Percentiles rank a stretch among this genome's conserved stretches.
Evolutionary conservation across 2,329 filamentous ascomycete species (phyloP).

Genomic region (Hymenoscyphus infarciens): DNA sequence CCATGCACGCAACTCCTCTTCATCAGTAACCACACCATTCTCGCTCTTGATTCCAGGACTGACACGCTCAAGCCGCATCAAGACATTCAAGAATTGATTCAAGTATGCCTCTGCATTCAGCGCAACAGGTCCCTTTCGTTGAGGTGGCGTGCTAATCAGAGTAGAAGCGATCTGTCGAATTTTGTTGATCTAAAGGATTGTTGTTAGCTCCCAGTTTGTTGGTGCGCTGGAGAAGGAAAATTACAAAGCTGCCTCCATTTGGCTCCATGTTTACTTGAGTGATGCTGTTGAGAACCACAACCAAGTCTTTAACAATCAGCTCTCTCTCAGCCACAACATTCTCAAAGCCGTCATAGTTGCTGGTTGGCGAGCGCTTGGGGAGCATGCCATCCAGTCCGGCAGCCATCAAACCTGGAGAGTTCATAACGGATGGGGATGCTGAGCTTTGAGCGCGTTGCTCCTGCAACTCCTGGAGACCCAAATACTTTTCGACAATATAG

Average conservation of each 20-base stretch:
- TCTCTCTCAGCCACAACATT: slow-evolving; percentile 71
- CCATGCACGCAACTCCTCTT: slow-evolving; percentile 74
- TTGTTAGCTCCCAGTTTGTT: slow-evolving; percentile 9
- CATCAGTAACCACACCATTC: slow-evolving; percentile 56
- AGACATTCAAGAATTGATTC: slow-evolving; percentile 67
- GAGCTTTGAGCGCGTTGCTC: slow-evolving; percentile 40
- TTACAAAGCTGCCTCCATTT: slow-evolving; percentile 61
- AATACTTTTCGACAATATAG: slow-evolving; percentile 83
- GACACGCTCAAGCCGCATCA: slow-evolving; percentile 63
- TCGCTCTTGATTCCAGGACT: slow-evolving; percentile 42
- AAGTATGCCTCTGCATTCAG: slow-evolving; percentile 68
- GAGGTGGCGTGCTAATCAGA: slow-evolving; percentile 60
- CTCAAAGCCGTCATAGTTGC: slow-evolving; percentile 40
- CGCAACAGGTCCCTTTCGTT: slow-evolving; percentile 49
- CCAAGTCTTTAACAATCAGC: slow-evolving; percentile 74
- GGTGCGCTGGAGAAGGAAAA: slow-evolving; percentile 28
- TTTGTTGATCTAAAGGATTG: slow-evolving; percentile 58
- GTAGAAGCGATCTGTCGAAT: slow-evolving; percentile 82
- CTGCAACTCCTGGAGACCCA: slow-evolving; percentile 68
- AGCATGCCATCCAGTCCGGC: slow-evolving; percentile 29
- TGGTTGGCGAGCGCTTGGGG: slow-evolving; percentile 38
- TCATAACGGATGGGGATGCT: slow-evolving; percentile 13
- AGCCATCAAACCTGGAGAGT: slow-evolving; percentile 29
- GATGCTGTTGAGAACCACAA: slow-evolving; percentile 71
- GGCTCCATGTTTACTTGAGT: slow-evolving; percentile 82